These are phyloP conservation scores for Saksenaea vasiformis DNA, from an alignment of 371 early-diverging fungal genomes.

Conservation along the genomic window DNA sequence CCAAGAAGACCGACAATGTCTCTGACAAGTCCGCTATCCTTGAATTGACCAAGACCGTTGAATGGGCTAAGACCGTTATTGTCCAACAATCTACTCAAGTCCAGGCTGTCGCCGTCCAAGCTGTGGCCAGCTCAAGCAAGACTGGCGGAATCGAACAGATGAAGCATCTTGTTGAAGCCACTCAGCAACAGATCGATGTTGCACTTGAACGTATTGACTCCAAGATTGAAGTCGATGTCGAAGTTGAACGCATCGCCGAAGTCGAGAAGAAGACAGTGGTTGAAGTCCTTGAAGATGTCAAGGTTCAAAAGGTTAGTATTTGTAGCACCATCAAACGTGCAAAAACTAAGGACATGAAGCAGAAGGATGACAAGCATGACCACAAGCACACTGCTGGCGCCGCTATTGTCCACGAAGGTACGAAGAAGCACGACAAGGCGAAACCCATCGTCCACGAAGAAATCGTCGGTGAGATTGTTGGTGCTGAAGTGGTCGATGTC, in stretches of 20 bases:
- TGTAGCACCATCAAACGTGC: background rate
- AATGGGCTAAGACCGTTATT: constrained; percentile 14
- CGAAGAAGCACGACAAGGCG: constrained; percentile 1
- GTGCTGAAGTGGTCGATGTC: background rate
- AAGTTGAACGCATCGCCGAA: too few relatives aligned
- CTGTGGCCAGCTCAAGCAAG: background rate
- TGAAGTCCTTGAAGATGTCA: too few relatives aligned
- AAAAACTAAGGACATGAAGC: constrained; percentile 12
- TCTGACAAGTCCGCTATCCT: too few relatives aligned
- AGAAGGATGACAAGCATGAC: constrained; percentile 8
- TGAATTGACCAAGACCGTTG: constrained; percentile 2
- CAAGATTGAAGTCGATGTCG: too few relatives aligned
- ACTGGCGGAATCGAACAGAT: background rate
- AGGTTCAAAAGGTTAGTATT: too few relatives aligned
- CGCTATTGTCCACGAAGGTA: background rate
- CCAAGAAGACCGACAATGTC: too few relatives aligned
- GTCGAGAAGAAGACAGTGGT: too few relatives aligned
- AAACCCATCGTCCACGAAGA: too few relatives aligned
- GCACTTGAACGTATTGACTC: background rate
- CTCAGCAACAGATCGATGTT: constrained; percentile 6
- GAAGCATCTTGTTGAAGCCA: constrained; percentile 7
- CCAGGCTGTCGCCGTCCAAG: constrained; percentile 15
- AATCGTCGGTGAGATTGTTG: background rate
- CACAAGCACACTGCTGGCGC: constrained; percentile 4
- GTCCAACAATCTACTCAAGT: constrained; percentile 8